Base-by-base conservation (phyloP, 441 rosid genomes). In the Syzygium malaccense region DNA sequence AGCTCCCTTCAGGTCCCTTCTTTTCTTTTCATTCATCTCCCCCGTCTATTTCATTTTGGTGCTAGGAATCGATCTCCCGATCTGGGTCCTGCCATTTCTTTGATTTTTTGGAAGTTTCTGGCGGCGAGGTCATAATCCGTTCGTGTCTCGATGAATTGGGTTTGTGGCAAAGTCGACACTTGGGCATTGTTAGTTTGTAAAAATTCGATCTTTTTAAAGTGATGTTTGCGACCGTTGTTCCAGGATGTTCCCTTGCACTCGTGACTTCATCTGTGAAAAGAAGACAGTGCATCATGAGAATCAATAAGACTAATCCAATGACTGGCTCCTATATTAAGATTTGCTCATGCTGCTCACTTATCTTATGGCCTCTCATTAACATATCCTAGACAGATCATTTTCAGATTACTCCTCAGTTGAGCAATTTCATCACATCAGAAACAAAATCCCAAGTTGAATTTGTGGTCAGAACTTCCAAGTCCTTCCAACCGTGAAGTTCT, bases 241-340 rank as follows among this genome's bases (percentile, higher is more conserved):
- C 95, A 12, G 99, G 99, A 89, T 93, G 92, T 86, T 96, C 98
- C 91, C 93, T 94, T 55, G 95, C 96, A n/a, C 57, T 90, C 88
- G 26, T 89, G 93, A 96, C 71, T 89, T 92, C 97, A 51, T 94
- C 99, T 97, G 92, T 86, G 80, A 79, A 75, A 56, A 88, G 60
- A 56, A 83, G 30, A 66, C 10, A 5, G 68, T 25, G 33, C 83
- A 75, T 32, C 64, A 79, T 55, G 41, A 11, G 51, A 55, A 83
- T 41, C 37, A 30, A 54, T 33, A 33, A 85, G 19, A 58, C 66
- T 23, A 12, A 55, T 28, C 55, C 8, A 79, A 75, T 41, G 83
- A 75, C 51, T 75, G n/a, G 83, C 83, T 37, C 51, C 1, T 75
- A 25, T 75, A 41, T 1, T 37, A 75, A 20, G 51, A 37, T 75